Evolutionary conservation across 2,329 filamentous ascomycete genomes (phyloP).

Genomic region (Leptographium wingfieldii): DNA sequence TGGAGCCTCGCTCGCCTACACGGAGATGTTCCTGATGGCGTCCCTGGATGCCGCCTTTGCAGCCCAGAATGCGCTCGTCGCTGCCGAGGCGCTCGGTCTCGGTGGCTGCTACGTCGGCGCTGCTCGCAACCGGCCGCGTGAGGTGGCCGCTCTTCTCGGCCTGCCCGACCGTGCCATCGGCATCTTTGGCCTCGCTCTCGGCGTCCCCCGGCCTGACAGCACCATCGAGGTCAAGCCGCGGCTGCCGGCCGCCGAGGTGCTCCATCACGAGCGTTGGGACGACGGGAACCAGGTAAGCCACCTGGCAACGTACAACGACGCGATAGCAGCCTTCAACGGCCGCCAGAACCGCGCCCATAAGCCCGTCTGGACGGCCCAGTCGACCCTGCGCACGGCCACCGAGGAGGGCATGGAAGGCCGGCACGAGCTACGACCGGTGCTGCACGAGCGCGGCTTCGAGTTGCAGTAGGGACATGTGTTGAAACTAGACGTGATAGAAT

Average conservation of each 20-base stretch:
- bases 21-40: slow-evolving; percentile 21
- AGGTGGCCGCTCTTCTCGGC: slow-evolving; percentile 16
- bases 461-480: slow-evolving; percentile 8
- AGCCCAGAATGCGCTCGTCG: slow-evolving; percentile 18
- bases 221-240: slow-evolving; percentile 18
- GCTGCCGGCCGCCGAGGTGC: slow-evolving; percentile 15
- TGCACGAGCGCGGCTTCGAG: slow-evolving; percentile 16
- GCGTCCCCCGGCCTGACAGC: slow-evolving; percentile 13
- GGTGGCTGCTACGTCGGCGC: slow-evolving; percentile 21
- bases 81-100: slow-evolving; percentile 19
- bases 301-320: slow-evolving; percentile 15
- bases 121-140: slow-evolving; percentile 17
- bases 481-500: background rate
- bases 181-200: slow-evolving; percentile 19
- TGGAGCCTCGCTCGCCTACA: slow-evolving; percentile 16
- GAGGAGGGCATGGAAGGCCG: slow-evolving; percentile 17
- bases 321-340: slow-evolving; percentile 16
- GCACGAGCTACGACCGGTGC: slow-evolving; percentile 14
- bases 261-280: slow-evolving; percentile 18
- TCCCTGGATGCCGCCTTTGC: slow-evolving; percentile 20
- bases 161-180: slow-evolving; percentile 19
- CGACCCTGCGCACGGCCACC: slow-evolving; percentile 17
- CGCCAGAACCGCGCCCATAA: slow-evolving; percentile 14
- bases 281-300: slow-evolving; percentile 11
- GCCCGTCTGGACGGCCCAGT: slow-evolving; percentile 17